These are phyloP conservation scores for Vitis rotundifolia DNA, from an alignment of 164 flowering plant species.

Conservation along the genomic window DNA sequence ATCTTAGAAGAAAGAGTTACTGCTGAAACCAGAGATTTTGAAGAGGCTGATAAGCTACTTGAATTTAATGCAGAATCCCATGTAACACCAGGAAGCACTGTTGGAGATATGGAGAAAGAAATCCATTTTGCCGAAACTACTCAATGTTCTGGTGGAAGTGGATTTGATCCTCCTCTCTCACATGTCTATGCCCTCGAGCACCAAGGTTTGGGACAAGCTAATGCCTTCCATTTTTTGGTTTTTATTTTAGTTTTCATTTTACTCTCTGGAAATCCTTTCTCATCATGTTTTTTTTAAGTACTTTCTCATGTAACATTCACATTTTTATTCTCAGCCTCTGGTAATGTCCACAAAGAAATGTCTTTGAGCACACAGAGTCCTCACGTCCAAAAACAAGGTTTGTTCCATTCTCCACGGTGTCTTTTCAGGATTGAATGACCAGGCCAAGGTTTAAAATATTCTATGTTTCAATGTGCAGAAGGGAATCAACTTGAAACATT, in stretches of 20 bases:
- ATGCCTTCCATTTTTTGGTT: background rate
- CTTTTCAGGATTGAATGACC: background rate
- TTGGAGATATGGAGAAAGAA: background rate
- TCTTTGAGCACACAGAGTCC: background rate
- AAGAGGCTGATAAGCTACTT: background rate
- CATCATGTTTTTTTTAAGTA: no score
- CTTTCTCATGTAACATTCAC: no score
- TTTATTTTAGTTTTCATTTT: background rate
- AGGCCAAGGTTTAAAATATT: background rate
- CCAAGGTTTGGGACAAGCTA: background rate
- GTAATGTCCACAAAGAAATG: background rate
- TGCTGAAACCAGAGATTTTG: background rate
- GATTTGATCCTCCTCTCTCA: background rate
- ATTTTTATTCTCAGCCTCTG: background rate
- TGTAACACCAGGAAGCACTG: background rate
- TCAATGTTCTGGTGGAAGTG: background rate
- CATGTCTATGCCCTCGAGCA: background rate
- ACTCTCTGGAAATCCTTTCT: background rate
- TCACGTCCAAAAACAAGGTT: background rate
- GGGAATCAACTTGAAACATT: background rate
- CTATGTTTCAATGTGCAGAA: slow-evolving; percentile 1
- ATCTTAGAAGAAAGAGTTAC: background rate
- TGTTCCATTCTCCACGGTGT: background rate
- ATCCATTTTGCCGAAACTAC: background rate
- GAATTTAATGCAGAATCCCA: background rate